phyloP scores from a whole-genome alignment of 257 asterid genomes.

The Salvia hispanica region DNA sequence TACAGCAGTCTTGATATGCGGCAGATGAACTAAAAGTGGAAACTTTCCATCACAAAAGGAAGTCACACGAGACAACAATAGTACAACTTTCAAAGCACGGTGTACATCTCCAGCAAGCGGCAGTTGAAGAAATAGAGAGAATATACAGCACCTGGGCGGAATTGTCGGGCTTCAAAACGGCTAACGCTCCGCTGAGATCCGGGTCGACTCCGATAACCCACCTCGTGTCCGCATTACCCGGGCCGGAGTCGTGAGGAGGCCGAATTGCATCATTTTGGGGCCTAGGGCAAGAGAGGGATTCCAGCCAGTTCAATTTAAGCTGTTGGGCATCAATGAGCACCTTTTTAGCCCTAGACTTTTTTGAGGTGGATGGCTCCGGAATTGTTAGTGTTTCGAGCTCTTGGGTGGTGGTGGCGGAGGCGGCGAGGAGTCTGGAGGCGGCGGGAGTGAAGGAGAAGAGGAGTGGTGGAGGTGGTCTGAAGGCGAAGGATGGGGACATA shows the following conservation, averaged over 20 bases:
- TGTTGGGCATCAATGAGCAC: constrained; percentile 44
- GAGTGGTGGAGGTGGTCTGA: constrained; percentile 35
- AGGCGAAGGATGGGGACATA: constrained; percentile 46
- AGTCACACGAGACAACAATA: background rate
- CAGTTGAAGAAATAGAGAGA: constrained; percentile 5
- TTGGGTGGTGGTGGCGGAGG: constrained; percentile 35
- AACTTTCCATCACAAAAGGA: background rate
- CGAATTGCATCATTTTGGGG: constrained; percentile 19
- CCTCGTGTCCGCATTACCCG: constrained; percentile 36
- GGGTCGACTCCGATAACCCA: constrained; percentile 84
- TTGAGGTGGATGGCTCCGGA: constrained; percentile 37
- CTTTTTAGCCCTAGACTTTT: constrained; percentile 36
- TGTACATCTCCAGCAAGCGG: constrained; percentile 15
- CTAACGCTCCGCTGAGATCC: constrained; percentile 77
- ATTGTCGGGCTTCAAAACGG: constrained; percentile 61
- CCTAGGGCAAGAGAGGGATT: constrained; percentile 66
- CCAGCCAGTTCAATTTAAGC: constrained; percentile 57
- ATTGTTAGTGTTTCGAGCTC: constrained; percentile 28
- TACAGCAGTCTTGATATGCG: background rate
- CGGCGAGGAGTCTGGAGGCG: constrained; percentile 46
- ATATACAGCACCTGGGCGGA: constrained; percentile 50
- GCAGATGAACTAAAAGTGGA: background rate
- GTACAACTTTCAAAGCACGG: constrained; percentile 19
- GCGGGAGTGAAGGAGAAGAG: constrained; percentile 44
- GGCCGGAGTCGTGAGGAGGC: constrained; percentile 26